phyloP scores from a whole-genome alignment of 352 stramenopile species.

The Aphanomyces euteiches region DNA sequence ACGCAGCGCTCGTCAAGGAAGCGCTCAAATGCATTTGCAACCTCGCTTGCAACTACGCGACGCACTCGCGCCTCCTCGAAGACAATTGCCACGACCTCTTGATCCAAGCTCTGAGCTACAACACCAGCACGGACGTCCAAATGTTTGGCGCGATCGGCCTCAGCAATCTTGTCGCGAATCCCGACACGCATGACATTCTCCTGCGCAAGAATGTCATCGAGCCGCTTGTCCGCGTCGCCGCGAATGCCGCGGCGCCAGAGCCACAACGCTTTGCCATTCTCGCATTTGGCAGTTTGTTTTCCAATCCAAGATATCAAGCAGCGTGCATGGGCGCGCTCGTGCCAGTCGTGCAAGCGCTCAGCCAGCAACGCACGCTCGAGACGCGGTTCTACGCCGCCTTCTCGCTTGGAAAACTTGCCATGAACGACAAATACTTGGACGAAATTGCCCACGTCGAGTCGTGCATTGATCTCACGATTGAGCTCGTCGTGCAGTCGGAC shows the following conservation, averaged over 20 bases:
- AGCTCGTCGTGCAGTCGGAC: constrained; percentile 57
- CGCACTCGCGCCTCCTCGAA: constrained; percentile 81
- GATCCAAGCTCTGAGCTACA: constrained; percentile 50
- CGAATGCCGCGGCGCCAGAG: constrained; percentile 42
- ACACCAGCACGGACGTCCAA: constrained; percentile 57
- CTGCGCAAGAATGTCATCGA: constrained; percentile 54
- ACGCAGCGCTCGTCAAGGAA: constrained; percentile 46
- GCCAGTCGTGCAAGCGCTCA: constrained; percentile 64
- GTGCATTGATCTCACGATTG: constrained; percentile 47
- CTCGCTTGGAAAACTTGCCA: constrained; percentile 90
- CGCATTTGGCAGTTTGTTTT: constrained; percentile 79
- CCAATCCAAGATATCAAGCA: constrained; percentile 56
- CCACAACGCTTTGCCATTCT: constrained; percentile 78
- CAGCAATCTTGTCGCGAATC: constrained; percentile 87
- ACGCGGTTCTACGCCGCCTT: constrained; percentile 92
- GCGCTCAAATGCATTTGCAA: constrained; percentile 75
- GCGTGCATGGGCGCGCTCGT: constrained; percentile 70
- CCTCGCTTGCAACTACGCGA: constrained; percentile 70
- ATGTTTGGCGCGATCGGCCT: constrained; percentile 88
- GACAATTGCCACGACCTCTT: constrained; percentile 82
- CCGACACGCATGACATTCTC: constrained; percentile 54
- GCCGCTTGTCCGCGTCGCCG: constrained; percentile 55
- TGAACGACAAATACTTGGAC: constrained; percentile 65
- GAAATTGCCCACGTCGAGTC: constrained; percentile 55
- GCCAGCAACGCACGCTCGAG: constrained; percentile 73